These are phyloP conservation scores for Phytophthora nicotianae DNA, from an alignment of 352 stramenopile species.

Conservation along the genomic window DNA sequence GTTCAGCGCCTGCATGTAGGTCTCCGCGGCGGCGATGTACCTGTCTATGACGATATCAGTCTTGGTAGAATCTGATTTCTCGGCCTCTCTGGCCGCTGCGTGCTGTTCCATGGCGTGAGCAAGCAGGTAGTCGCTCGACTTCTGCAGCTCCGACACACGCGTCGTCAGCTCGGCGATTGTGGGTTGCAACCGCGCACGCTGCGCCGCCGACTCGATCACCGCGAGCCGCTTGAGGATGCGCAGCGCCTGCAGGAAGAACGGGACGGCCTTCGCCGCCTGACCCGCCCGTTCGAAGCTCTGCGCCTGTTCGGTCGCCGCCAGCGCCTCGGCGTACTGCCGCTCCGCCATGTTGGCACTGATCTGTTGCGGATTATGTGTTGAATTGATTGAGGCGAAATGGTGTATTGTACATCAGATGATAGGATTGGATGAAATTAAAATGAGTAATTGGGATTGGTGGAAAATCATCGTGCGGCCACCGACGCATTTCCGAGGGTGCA, in stretches of 20 bases:
- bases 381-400: not conserved
- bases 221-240: slow-evolving; percentile 68
- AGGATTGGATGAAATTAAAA: slow-evolving; percentile 1
- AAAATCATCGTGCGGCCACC: slow-evolving; percentile 4
- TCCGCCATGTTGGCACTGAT: slow-evolving; percentile 36
- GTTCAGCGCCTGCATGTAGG: slow-evolving; percentile 71
- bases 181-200: slow-evolving; percentile 61
- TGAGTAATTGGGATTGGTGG: not conserved
- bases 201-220: slow-evolving; percentile 75
- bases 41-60: slow-evolving; percentile 37
- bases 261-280: slow-evolving; percentile 36
- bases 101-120: slow-evolving; percentile 42
- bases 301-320: slow-evolving; percentile 54
- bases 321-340: slow-evolving; percentile 74
- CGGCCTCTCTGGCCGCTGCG: slow-evolving; percentile 30
- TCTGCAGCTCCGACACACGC: slow-evolving; percentile 49
- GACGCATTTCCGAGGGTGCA: slow-evolving; percentile 17
- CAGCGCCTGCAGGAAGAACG: slow-evolving; percentile 59
- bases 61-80: slow-evolving; percentile 13
- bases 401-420: not conserved
- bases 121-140: slow-evolving; percentile 41
- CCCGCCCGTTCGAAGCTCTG: slow-evolving; percentile 40
- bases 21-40: slow-evolving; percentile 63
- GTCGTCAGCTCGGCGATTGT: slow-evolving; percentile 60
- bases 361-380: not conserved